phyloP scores from a whole-genome alignment of 1,284 basidiomycete genomes.

The Xerocomus alliaceus region DNA sequence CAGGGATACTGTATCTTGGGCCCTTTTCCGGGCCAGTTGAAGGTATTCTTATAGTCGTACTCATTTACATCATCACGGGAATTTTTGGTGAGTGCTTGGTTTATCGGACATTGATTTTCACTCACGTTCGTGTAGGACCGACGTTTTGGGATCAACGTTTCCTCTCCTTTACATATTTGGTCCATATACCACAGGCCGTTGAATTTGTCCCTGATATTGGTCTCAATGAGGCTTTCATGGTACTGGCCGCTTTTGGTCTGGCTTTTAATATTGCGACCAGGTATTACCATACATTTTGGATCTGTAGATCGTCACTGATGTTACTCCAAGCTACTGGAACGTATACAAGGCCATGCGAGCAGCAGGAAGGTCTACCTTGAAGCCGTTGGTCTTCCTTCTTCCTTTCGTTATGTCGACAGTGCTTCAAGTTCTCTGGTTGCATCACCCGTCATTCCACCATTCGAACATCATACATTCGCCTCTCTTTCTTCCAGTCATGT shows the following conservation, averaged over 20 bases:
- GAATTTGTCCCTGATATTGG: constrained; percentile 67
- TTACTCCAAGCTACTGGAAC: constrained; percentile 68
- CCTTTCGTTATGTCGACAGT: constrained; percentile 78
- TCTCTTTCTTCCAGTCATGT: constrained; percentile 86
- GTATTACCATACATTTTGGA: constrained; percentile 42
- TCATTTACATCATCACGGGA: constrained; percentile 82
- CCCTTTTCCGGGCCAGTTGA: constrained; percentile 96
- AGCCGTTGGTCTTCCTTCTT: constrained; percentile 77
- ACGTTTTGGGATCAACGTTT: constrained; percentile 85
- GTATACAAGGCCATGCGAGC: constrained; percentile 62
- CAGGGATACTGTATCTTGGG: constrained; percentile 89
- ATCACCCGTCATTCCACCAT: constrained; percentile 63
- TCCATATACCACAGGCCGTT: constrained; percentile 56
- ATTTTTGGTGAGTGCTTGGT: constrained; percentile 60
- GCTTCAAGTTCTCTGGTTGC: constrained; percentile 84
- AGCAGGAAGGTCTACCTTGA: constrained; percentile 47
- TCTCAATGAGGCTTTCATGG: constrained; percentile 89
- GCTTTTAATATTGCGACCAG: constrained; percentile 83
- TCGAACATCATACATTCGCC: constrained; percentile 67
- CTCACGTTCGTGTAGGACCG: constrained; percentile 56
- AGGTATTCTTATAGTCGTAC: constrained; percentile 88
- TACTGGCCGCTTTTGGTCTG: constrained; percentile 78
- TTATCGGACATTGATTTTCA: neutral
- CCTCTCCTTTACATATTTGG: constrained; percentile 66
- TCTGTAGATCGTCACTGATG: constrained; percentile 9